Conservation (phyloP, 2,329 filamentous ascomycete genomes). For the Sphaceloma murrayae region DNA sequence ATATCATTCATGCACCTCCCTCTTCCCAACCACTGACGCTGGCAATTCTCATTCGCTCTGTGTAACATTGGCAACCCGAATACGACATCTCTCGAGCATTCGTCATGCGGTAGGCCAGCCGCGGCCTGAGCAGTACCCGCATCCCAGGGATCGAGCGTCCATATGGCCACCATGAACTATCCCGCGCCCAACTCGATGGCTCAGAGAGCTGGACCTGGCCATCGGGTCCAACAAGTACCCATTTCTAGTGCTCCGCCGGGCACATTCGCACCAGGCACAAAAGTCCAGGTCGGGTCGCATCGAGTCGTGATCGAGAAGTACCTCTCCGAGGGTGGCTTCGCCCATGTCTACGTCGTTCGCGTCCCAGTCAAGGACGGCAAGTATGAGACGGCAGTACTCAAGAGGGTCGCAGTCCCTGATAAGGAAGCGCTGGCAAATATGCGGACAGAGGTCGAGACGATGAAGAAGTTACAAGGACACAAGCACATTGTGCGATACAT, state of each 20-base stretch:
- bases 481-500: constrained; percentile 95
- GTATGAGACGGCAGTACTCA: constrained; percentile 74
- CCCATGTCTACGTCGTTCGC: constrained; percentile 94
- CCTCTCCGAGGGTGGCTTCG: constrained; percentile 94
- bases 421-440: constrained; percentile 90
- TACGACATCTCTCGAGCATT: not conserved
- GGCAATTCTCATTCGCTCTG: too few relatives aligned
- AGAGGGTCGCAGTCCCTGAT: constrained; percentile 92
- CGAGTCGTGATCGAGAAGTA: constrained; percentile 93
- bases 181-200: constrained; percentile 9
- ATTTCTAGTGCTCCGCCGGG: constrained; percentile 42
- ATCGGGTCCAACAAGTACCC: constrained; percentile 15
- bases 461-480: constrained; percentile 98
- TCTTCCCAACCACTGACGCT: too few relatives aligned
- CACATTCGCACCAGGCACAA: constrained; percentile 86
- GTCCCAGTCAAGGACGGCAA: constrained; percentile 67
- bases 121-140: not conserved
- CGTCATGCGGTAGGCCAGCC: constrained; percentile 3
- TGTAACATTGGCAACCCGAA: too few relatives aligned
- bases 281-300: constrained; percentile 90
- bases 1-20: too few relatives aligned
- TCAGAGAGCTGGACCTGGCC: constrained; percentile 1
- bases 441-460: constrained; percentile 97
- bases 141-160: constrained; percentile 2
- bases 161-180: constrained; percentile 10